A percentile compares a stretch with the other conserved stretches of the same genome.
phyloP scores from a whole-genome alignment of 2,329 filamentous ascomycete genomes.

The Ophidiomyces ophidiicola region DNA sequence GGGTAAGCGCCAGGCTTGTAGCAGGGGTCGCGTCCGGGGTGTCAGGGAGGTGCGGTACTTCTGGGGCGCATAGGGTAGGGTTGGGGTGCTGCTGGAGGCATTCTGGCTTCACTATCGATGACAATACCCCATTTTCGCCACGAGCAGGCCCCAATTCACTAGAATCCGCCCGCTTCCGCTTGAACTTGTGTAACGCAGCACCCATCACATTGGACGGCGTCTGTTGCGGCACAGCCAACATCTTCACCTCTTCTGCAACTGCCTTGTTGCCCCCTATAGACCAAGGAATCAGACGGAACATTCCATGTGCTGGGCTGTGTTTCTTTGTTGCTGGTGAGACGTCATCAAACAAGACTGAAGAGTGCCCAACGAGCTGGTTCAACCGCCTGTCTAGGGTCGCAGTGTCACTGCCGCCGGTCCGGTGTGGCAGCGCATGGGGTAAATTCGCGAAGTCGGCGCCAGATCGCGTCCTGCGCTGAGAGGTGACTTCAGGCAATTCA shows the following conservation, averaged over 20 bases:
- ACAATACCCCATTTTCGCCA: constrained; percentile 1
- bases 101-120: constrained; percentile 3
- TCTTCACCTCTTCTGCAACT: constrained; percentile 34
- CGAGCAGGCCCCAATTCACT: constrained; percentile 27
- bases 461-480: constrained; percentile 4
- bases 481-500: background rate
- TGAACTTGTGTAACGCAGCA: constrained; percentile 36
- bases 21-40: too few relatives aligned
- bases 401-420: constrained; percentile 3
- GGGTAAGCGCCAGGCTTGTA: too few relatives aligned
- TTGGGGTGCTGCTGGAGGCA: background rate
- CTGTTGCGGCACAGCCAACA: constrained; percentile 30
- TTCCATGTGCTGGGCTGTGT: constrained; percentile 33
- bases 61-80: constrained; percentile 1
- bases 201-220: constrained; percentile 21
- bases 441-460: constrained; percentile 2
- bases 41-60: constrained; percentile 1
- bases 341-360: too few relatives aligned
- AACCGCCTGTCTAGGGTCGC: constrained; percentile 4
- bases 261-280: constrained; percentile 37
- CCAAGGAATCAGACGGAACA: constrained; percentile 40
- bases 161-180: constrained; percentile 47
- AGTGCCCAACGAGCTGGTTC: background rate
- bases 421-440: constrained; percentile 6
- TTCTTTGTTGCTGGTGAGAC: background rate